Base-by-base conservation (phyloP, 2,329 filamentous ascomycete genomes). In the Tolypocladium cylindrosporum region DNA sequence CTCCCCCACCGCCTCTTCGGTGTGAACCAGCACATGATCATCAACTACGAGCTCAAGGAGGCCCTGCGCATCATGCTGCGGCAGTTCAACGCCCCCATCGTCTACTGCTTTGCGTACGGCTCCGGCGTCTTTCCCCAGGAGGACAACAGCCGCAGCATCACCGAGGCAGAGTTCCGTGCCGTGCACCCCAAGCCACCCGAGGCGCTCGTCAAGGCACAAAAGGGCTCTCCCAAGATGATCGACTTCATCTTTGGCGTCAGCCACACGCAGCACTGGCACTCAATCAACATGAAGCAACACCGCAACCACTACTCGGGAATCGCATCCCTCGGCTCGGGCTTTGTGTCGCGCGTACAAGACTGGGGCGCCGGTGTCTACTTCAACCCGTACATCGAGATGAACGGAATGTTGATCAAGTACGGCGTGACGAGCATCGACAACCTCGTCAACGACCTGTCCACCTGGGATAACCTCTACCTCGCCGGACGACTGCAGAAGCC, bases 231-330 rank as follows among this genome's bases (percentile, higher is more conserved):
- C 14, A 97, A 97, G 76, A 96, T 97, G 87, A 96, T 99, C 62
- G 94, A 99, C 74, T 96, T 99, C 71, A 95, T 99, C 64, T 94
- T 99, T 70, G 94, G 93, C 34, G 93, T 97, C 13, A 90, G 90
- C 1, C 90, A 96, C 72, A 91, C 89, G 1, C 89, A 99, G 69
- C 94, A 99, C 74, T 99, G 93, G 90, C 94, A 99, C 74, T 92
- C 89, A 40, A 79, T 99, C 60, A 99, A 99, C 68, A 79, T 99
- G 65, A 80, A 82, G 63, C 88, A 97, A 71, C 89, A 99, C 69
- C 88, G 90, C 9, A 82, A 95, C 66, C 94, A 99, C 73, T 99
- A 99, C 75, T 97, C 93, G 1, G 86, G 83, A 13, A 77, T 99
- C 24, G 90, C 89, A 1, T 87, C 85, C 16, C 74, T 97, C 24